phyloP scores from a whole-genome alignment of 2,329 filamentous ascomycete species.

The Sporothrix phasma region DNA sequence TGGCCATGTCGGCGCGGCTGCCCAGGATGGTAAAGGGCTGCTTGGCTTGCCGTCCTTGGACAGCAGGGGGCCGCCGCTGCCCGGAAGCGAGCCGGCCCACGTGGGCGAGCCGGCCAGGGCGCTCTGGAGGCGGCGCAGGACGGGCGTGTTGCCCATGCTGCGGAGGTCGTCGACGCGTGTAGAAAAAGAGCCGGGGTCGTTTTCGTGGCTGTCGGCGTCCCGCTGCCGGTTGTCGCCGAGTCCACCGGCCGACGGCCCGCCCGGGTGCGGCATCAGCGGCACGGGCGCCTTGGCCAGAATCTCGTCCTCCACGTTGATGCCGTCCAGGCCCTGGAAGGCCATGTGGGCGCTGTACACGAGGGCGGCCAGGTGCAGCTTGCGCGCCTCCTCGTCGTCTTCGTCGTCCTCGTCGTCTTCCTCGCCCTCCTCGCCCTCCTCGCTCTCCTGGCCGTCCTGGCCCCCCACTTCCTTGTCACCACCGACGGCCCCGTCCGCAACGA shows the following conservation, averaged over 20 bases:
- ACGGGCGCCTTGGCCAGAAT: conserved; percentile 67
- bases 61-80: conserved; percentile 52
- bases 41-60: conserved; percentile 68
- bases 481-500: background rate
- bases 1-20: conserved; percentile 61
- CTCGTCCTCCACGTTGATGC: conserved; percentile 72
- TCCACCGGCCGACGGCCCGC: conserved; percentile 43
- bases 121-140: conserved; percentile 42
- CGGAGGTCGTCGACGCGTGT: conserved; percentile 56
- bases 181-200: too few species aligned
- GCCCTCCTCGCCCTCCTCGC: too few species aligned
- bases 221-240: conserved; percentile 23
- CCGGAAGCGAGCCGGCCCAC: conserved; percentile 1
- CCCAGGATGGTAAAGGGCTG: conserved; percentile 83
- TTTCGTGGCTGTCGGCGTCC: conserved; percentile 32
- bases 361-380: conserved; percentile 68
- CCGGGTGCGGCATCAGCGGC: conserved; percentile 31
- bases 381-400: conserved; percentile 75
- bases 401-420: conserved; percentile 33
- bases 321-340: conserved; percentile 79
- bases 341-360: conserved; percentile 65
- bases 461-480: too few species aligned
- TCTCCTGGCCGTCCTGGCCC: background rate
- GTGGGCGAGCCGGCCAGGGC: conserved; percentile 29
- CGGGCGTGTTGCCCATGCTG: conserved; percentile 24